Conservation (phyloP, 306 rosid genomes). For the Amphicarpaea edgeworthii region DNA sequence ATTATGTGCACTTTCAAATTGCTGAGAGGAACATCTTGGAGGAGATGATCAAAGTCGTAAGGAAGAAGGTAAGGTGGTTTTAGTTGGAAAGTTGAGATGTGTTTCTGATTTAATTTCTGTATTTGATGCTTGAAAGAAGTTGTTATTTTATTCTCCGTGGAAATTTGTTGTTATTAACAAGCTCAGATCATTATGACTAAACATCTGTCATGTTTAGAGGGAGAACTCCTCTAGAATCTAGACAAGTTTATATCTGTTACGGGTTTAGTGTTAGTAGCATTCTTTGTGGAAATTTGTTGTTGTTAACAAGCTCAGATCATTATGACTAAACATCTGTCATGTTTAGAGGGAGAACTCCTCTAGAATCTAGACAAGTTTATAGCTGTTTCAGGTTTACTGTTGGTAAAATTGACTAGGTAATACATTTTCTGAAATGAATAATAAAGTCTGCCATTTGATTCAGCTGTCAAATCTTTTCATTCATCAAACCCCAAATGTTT, state of each 20-base stretch:
- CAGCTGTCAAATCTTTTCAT: constrained; percentile 26
- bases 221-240: constrained; percentile 6
- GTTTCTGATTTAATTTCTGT: constrained; percentile 40
- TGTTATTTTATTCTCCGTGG: constrained; percentile 7
- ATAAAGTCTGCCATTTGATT: not conserved
- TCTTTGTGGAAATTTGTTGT: constrained; percentile 8
- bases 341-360: not conserved
- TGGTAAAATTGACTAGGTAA: not conserved
- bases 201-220: not conserved
- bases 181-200: not conserved
- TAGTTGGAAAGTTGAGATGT: constrained; percentile 18
- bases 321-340: not conserved
- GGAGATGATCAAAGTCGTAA: constrained; percentile 94
- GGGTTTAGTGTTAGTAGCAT: not conserved
- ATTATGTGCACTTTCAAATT: constrained; percentile 86
- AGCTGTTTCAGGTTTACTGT: not conserved
- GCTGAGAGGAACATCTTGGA: constrained; percentile 86
- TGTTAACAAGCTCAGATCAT: not conserved
- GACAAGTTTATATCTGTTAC: constrained; percentile 1
- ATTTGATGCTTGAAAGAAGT: constrained; percentile 32
- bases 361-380: not conserved
- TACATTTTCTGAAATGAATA: not conserved
- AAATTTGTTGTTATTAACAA: not conserved
- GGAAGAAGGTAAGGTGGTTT: constrained; percentile 79
- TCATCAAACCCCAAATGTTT: not conserved